These are phyloP conservation scores for Phyllosticta ampelicida DNA, from an alignment of 2,329 filamentous ascomycete genomes.

Conservation along the genomic window DNA sequence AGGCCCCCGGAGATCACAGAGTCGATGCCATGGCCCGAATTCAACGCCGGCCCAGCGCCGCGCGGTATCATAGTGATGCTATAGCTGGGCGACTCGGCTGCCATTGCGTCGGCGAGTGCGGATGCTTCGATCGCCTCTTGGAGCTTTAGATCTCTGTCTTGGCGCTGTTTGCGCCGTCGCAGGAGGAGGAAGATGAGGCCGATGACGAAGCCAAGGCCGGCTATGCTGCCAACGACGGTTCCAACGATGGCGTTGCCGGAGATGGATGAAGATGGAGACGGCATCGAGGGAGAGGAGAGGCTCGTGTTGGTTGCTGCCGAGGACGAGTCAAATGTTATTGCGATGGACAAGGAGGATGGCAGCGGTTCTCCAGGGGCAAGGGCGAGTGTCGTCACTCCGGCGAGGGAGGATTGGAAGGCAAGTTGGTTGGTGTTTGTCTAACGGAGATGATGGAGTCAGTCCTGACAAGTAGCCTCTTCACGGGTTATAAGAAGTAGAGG, in stretches of 20 bases:
- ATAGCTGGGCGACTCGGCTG: background rate
- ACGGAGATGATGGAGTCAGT: background rate
- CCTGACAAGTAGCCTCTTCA: too few species aligned
- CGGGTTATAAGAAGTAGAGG: background rate
- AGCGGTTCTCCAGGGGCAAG: slow-evolving; percentile 26
- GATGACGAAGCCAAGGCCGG: slow-evolving; percentile 15
- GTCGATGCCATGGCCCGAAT: background rate
- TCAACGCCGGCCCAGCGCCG: background rate
- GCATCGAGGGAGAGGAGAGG: background rate
- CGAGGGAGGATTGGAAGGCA: slow-evolving; percentile 17
- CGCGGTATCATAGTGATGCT: background rate
- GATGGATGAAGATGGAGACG: slow-evolving; percentile 13
- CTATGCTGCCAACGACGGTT: slow-evolving; percentile 48
- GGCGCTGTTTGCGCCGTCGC: slow-evolving; percentile 5
- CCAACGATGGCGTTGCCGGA: slow-evolving; percentile 31
- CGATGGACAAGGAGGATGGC: slow-evolving; percentile 14
- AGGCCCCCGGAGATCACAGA: background rate
- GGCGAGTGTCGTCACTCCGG: slow-evolving; percentile 19
- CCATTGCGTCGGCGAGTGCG: background rate
- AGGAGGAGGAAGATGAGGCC: slow-evolving; percentile 22
- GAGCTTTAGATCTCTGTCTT: background rate
- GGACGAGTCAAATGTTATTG: slow-evolving; percentile 9
- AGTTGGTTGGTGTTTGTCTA: slow-evolving; percentile 11
- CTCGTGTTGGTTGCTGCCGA: slow-evolving; percentile 3
- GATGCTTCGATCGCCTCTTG: background rate